Percentiles rank a stretch among this genome's conserved stretches.
Conservation (phyloP, 2,329 filamentous ascomycete genomes). For the Penicillium freii region DNA sequence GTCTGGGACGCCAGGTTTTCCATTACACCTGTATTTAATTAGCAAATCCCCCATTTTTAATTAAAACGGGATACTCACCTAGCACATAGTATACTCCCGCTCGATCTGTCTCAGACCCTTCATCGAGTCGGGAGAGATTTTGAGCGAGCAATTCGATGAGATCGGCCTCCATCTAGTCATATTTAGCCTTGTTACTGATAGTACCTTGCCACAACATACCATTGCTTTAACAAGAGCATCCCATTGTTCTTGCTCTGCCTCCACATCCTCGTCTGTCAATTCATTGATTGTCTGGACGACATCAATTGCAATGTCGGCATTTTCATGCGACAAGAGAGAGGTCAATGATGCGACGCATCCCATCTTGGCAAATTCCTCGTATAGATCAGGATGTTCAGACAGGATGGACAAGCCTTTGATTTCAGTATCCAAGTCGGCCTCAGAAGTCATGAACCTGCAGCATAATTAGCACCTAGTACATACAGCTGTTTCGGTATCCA, state of each 20-base stretch:
- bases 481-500: not conserved
- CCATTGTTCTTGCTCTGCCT: conserved; percentile 78
- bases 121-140: conserved; percentile 74
- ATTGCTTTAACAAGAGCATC: conserved; percentile 66
- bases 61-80: conserved; percentile 32
- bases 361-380: conserved; percentile 73
- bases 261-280: conserved; percentile 88
- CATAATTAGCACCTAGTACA: conserved; percentile 18
- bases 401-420: conserved; percentile 85
- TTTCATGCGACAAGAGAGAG: conserved; percentile 84
- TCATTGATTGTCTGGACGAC: conserved; percentile 87
- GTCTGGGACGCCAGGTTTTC: conserved; percentile 80
- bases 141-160: conserved; percentile 45
- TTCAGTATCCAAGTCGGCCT: conserved; percentile 85
- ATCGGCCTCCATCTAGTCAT: conserved; percentile 40
- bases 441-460: conserved; percentile 67
- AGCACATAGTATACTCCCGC: conserved; percentile 85
- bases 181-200: conserved; percentile 16
- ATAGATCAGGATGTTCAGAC: conserved; percentile 80
- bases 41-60: not conserved
- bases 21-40: conserved; percentile 55
- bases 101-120: conserved; percentile 69
- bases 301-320: conserved; percentile 92
- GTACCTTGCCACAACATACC: conserved; percentile 30
- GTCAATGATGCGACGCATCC: conserved; percentile 74